Conservation (phyloP, 2,329 filamentous ascomycete species). For the Tolypocladium capitatum region DNA sequence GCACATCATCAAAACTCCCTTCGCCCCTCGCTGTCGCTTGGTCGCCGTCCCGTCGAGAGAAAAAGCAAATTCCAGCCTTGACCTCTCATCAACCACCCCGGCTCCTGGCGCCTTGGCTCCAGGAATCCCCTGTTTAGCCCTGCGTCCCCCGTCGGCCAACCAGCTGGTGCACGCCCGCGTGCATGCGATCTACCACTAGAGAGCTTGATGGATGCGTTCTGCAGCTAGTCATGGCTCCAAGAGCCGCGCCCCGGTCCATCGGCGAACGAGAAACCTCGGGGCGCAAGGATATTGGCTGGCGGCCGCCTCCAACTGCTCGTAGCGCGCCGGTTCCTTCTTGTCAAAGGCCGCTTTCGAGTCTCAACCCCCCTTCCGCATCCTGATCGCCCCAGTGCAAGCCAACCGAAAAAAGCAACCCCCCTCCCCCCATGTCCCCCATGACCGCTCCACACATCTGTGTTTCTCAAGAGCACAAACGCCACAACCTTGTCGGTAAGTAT, state of each 20-base stretch:
- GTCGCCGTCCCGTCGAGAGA: not conserved
- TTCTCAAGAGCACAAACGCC: slow-evolving; percentile 5
- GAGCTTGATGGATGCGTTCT: too few species aligned
- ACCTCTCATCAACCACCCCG: not conserved
- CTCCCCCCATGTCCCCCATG: slow-evolving; percentile 1
- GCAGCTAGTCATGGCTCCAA: not conserved
- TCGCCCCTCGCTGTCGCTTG: not conserved
- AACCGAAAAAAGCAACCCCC: not conserved
- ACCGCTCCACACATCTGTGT: slow-evolving; percentile 1
- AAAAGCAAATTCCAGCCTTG: not conserved
- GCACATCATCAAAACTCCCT: not conserved
- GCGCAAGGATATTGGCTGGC: not conserved
- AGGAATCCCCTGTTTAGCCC: slow-evolving; percentile 1
- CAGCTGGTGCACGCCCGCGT: not conserved
- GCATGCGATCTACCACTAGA: slow-evolving; percentile 1
- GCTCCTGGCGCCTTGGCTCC: too few species aligned
- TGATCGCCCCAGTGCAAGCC: not conserved
- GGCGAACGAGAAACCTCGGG: not conserved
- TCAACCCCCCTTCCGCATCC: not conserved
- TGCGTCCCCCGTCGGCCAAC: not conserved
- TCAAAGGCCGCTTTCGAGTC: not conserved
- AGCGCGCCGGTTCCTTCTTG: not conserved
- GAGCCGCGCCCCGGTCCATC: not conserved
- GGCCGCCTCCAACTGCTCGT: not conserved
- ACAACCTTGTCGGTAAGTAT: not conserved